Conservation (phyloP, 495 filamentous ascomycete species). For the Penicillium cosmopolitanum region DNA sequence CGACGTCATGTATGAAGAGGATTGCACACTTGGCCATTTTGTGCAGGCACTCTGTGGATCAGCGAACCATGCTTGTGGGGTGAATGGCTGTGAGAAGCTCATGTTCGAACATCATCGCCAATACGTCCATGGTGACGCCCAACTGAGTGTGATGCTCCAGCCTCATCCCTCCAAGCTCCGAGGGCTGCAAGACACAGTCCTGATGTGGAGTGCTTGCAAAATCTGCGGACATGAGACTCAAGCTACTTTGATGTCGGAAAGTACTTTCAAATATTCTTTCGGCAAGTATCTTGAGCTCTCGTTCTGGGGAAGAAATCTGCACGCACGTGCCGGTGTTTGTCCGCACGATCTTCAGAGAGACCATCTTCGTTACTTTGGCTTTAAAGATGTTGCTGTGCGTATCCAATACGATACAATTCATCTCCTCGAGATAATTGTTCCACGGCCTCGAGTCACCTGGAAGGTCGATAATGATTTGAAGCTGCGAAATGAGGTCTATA, state of each 20-base stretch:
- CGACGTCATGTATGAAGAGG: slow-evolving; percentile 68
- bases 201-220: slow-evolving; percentile 98
- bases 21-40: slow-evolving; percentile 93
- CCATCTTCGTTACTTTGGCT: slow-evolving; percentile 90
- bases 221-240: slow-evolving; percentile 87
- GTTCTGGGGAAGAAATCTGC: slow-evolving; percentile 89
- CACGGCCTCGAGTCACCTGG: slow-evolving; percentile 88
- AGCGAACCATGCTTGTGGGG: slow-evolving; percentile 73
- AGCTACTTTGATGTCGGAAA: slow-evolving; percentile 90
- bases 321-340: slow-evolving; percentile 79
- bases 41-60: slow-evolving; percentile 86
- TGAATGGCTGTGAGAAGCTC: slow-evolving; percentile 83
- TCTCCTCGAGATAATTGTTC: slow-evolving; percentile 94
- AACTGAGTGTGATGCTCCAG: slow-evolving; percentile 86
- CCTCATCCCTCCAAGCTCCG: slow-evolving; percentile 70
- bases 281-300: slow-evolving; percentile 96
- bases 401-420: slow-evolving; percentile 93
- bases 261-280: slow-evolving; percentile 98
- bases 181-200: slow-evolving; percentile 75
- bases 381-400: slow-evolving; percentile 79
- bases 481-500: slow-evolving; percentile 90
- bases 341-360: slow-evolving; percentile 91
- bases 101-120: slow-evolving; percentile 95
- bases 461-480: slow-evolving; percentile 92
- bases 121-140: slow-evolving; percentile 95